Evolutionary conservation across 2,329 filamentous ascomycete genomes (phyloP).

Genomic region (Colletotrichum tropicale): DNA sequence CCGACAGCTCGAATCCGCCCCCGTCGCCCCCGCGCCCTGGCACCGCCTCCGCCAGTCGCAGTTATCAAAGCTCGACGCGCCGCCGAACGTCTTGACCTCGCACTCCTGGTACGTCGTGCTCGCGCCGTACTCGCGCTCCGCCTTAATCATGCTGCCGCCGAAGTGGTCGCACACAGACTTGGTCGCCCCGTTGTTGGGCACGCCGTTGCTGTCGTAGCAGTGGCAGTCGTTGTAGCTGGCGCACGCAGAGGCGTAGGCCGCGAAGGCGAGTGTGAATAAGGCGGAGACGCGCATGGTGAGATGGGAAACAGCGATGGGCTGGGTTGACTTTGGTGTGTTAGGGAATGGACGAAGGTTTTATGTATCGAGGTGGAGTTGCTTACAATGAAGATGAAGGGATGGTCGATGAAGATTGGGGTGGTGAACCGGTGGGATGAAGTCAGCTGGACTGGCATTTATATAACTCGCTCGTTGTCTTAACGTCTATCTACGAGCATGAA

Average conservation of each 20-base stretch:
- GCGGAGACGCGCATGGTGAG: neutral
- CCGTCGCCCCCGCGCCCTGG: neutral
- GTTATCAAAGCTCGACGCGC: neutral
- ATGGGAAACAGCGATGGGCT: no score
- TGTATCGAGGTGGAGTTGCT: rapidly evolving
- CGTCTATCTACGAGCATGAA: rapidly evolving
- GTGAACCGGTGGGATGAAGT: neutral
- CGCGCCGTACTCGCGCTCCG: neutral
- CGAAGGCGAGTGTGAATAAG: rapidly evolving
- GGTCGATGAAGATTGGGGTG: neutral
- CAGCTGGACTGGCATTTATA: neutral
- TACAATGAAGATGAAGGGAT: neutral
- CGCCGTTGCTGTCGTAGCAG: neutral
- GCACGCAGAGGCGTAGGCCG: neutral
- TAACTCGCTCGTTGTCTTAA: rapidly evolving
- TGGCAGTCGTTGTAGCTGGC: neutral
- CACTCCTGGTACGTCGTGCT: neutral
- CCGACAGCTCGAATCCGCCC: neutral
- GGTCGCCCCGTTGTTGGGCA: neutral
- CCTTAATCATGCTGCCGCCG: neutral
- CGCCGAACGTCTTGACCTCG: neutral
- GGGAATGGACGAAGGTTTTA: neutral
- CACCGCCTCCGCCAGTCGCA: neutral
- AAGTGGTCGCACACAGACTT: neutral
- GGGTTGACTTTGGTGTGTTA: neutral